Conservation (phyloP, 805 yeast species). For the Sugiyamaella floridensis region DNA sequence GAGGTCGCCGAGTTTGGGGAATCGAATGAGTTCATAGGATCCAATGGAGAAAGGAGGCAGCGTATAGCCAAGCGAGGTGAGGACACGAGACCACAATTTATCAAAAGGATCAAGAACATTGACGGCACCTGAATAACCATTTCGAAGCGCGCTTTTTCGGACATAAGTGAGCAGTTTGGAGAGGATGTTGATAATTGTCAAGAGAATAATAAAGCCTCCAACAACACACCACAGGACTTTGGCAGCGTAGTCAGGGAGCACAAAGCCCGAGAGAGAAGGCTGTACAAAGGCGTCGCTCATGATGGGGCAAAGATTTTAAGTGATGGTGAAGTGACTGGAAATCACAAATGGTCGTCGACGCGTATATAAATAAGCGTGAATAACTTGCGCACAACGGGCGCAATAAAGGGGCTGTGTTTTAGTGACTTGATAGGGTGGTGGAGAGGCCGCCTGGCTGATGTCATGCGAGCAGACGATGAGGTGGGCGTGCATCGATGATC, state of each 20-base stretch:
- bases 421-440: too few species aligned
- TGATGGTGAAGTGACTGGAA: neutral
- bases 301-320: neutral
- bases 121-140: neutral
- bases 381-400: too few species aligned
- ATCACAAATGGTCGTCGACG: neutral
- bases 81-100: neutral
- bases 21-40: neutral
- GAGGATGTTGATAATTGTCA: neutral
- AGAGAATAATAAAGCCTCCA: neutral
- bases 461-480: too few species aligned
- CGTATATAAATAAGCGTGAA: neutral
- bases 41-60: neutral
- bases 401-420: too few species aligned
- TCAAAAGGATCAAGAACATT: neutral
- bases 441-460: too few species aligned
- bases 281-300: neutral
- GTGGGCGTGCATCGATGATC: too few species aligned
- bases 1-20: slow-evolving; percentile 7
- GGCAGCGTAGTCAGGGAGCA: slow-evolving; percentile 1
- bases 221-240: slow-evolving; percentile 1
- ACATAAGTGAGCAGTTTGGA: neutral
- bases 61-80: neutral
- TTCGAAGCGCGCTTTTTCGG: neutral
- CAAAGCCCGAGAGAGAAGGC: neutral